These are phyloP conservation scores for Arthrobotrys sinensis DNA, from an alignment of 2,329 filamentous ascomycete genomes.

Conservation along the genomic window DNA sequence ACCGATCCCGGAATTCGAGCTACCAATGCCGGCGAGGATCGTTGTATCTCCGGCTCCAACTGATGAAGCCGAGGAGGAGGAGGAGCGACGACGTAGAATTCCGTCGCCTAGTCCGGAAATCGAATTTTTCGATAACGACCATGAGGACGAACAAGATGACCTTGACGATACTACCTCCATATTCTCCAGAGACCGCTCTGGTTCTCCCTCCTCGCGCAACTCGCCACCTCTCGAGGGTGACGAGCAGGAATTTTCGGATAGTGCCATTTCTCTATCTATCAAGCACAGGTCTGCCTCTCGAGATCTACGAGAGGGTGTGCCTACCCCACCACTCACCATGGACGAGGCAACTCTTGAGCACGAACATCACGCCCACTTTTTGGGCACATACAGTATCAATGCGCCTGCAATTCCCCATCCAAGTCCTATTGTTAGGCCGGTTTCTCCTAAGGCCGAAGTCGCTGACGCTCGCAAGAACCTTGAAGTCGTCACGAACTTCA, in stretches of 20 bases:
- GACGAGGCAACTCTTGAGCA: conserved; percentile 69
- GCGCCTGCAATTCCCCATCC: conserved; percentile 62
- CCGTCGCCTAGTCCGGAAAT: conserved; percentile 93
- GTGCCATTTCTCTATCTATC: conserved; percentile 80
- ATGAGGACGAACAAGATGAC: conserved; percentile 80
- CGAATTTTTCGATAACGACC: conserved; percentile 87
- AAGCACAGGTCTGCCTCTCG: conserved; percentile 68
- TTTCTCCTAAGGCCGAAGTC: conserved; percentile 55
- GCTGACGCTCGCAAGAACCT: conserved; percentile 34
- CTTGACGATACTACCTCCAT: conserved; percentile 75
- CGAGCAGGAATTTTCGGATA: conserved; percentile 96
- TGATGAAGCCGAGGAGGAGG: conserved; percentile 80
- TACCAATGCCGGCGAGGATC: conserved; percentile 72
- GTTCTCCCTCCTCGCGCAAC: conserved; percentile 67
- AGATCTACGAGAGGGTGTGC: conserved; percentile 62
- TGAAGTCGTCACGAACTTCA: conserved; percentile 64
- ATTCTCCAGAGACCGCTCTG: conserved; percentile 76
- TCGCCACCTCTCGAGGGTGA: conserved; percentile 93
- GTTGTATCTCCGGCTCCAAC: conserved; percentile 88
- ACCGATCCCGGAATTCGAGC: conserved; percentile 79
- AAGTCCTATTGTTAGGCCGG: conserved; percentile 52
- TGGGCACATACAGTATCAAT: conserved; percentile 69
- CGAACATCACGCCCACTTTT: conserved; percentile 71
- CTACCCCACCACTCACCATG: conserved; percentile 70
- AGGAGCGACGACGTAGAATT: conserved; percentile 73